phyloP scores from a whole-genome alignment of 345 rosid species.

The Gossypium australe region DNA sequence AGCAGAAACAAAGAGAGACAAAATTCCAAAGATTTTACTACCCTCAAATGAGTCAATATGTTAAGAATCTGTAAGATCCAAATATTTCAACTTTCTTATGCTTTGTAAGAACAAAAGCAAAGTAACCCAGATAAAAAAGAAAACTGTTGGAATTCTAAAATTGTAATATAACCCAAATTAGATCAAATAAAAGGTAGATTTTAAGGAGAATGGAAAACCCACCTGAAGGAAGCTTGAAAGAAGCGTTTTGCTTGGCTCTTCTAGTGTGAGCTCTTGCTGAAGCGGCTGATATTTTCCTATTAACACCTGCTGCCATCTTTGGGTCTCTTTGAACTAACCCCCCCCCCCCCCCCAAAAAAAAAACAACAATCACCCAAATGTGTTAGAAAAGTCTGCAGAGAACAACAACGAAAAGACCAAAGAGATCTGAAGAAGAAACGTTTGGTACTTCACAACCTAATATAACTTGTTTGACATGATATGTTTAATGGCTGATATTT shows the following conservation, averaged over 20 bases:
- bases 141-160: background rate
- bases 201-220: constrained; percentile 3
- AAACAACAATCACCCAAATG: background rate
- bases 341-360: background rate
- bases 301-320: constrained; percentile 39
- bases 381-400: background rate
- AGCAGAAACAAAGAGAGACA: background rate
- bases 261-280: constrained; percentile 57
- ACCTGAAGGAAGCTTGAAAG: constrained; percentile 40
- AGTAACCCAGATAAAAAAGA: background rate
- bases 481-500: no score
- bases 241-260: constrained; percentile 32
- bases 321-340: background rate
- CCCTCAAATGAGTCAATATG: background rate
- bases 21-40: background rate
- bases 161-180: background rate
- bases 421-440: background rate
- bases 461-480: no score
- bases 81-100: background rate
- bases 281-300: constrained; percentile 52
- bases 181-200: background rate
- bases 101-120: background rate
- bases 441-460: background rate
- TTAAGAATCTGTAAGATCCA: background rate
- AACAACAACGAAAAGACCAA: background rate